These are phyloP conservation scores for Geotrichum europaeum DNA, from an alignment of 1,139 yeast genomes.

Conservation along the genomic window DNA sequence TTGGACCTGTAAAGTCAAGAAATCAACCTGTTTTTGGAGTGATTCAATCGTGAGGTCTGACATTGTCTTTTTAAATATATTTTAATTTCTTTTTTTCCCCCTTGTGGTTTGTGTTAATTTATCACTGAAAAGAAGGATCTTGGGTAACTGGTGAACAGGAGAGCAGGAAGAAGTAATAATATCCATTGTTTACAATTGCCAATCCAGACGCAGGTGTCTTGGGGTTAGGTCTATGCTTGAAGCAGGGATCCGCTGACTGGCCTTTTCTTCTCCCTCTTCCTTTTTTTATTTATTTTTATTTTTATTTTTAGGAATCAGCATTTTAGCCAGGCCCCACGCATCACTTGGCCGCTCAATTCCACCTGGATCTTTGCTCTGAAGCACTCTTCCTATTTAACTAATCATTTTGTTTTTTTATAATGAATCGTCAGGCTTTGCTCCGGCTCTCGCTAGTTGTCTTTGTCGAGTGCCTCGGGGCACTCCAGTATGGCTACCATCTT, in stretches of 20 bases:
- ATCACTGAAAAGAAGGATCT: background rate
- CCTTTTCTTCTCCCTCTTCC: background rate
- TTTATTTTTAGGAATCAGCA: background rate
- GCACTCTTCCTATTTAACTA: background rate
- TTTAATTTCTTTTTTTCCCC: background rate
- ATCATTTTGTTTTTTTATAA: background rate
- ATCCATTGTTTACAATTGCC: background rate
- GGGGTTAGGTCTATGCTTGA: background rate
- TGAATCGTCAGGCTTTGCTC: constrained; percentile 3
- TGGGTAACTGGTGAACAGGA: background rate
- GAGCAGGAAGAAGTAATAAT: background rate
- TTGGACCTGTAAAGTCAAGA: background rate
- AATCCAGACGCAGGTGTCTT: background rate
- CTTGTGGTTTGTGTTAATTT: background rate
- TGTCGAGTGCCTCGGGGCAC: constrained; percentile 57
- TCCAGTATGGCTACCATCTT: constrained; percentile 86
- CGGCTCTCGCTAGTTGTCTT: constrained; percentile 12
- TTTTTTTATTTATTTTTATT: background rate
- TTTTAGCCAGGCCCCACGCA: background rate
- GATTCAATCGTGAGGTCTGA: background rate
- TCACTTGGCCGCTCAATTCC: background rate
- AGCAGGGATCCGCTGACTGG: background rate
- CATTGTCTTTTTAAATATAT: background rate
- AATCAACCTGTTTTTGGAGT: background rate
- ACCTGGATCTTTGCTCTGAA: background rate